Evolutionary conservation across 208 protist species (phyloP), one percentile per base, ranked within the genome.

Genomic region (Leishmania amazonensis): DNA sequence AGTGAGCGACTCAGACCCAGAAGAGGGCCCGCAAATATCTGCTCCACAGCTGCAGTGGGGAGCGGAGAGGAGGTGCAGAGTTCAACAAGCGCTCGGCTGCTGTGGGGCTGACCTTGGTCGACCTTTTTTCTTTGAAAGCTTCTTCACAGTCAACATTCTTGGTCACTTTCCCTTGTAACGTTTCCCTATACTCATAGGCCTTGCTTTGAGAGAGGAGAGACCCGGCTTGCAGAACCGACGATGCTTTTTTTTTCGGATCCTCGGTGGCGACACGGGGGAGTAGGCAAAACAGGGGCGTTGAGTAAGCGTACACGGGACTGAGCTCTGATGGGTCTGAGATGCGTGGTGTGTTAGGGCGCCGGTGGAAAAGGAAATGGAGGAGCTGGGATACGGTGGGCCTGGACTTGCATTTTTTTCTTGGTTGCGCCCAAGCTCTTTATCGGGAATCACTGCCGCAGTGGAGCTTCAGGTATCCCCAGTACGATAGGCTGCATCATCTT

Each of bases 391-490:
- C 19, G 24, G 13, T 19, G 24, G 70, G 45, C 24, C 38, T 74
- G 40, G 45, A 62, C 53, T 62, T n/a, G 73, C 73, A 47, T 58
- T 45, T 76, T 75, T n/a, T 19, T 62, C 73, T 40, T 62, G 73
- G 45, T 31, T 62, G n/a, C 31, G 9, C 40, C 35, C 24, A 74
- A 35, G 70, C 28, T 28, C 70, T 74, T 74, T 54, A 74, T 74
- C 70, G 70, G 31, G 70, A 53, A 31, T 74, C 70, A 35, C 24
- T 53, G 45, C 70, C 13, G 70, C 21, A 13, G 28, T 45, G 19
- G 45, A 35, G 45, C 45, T 51, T 51, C 40, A 9, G 47, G 15
- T 31, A 54, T 35, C 17, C 17, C 31, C 11, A 74, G 28, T 74
- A 31, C 13, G 62, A 68, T 42, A 21, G 38, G 24, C 21, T 51